Percentiles rank a stretch among this genome's conserved stretches.
phyloP scores from a whole-genome alignment of 2,329 filamentous ascomycete species.

The Botrytis sinoallii region DNA sequence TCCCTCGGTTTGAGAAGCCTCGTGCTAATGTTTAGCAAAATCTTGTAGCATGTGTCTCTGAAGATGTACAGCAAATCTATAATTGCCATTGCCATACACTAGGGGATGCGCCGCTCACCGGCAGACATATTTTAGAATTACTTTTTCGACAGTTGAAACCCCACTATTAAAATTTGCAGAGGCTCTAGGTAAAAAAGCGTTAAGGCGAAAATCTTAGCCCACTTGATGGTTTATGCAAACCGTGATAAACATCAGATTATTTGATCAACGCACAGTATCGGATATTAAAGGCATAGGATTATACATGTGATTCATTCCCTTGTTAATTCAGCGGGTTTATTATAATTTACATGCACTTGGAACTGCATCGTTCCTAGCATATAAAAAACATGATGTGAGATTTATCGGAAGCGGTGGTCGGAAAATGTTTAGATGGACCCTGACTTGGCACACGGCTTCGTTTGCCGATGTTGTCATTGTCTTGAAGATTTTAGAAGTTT shows the following conservation, averaged over 20 bases:
- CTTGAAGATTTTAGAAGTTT: not conserved
- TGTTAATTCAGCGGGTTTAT: not conserved
- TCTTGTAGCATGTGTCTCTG: not conserved
- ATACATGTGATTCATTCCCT: not conserved
- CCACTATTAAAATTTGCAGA: constrained; percentile 11
- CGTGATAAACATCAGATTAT: not conserved
- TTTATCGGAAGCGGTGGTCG: not conserved
- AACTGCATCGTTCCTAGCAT: not conserved
- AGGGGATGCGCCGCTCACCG: not conserved
- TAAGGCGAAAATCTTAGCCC: not conserved
- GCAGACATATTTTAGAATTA: not conserved
- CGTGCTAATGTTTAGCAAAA: not conserved
- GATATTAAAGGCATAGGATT: not conserved
- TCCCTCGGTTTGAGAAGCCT: not conserved
- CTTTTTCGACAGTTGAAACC: not conserved
- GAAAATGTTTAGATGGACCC: not conserved
- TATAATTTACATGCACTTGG: not conserved
- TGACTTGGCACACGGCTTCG: not conserved
- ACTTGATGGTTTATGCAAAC: not conserved
- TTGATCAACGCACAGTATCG: not conserved
- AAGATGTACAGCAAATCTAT: not conserved
- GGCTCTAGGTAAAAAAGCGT: not conserved
- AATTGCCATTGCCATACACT: not conserved
- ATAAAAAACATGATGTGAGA: not conserved
- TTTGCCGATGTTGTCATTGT: not conserved